Evolutionary conservation across 495 filamentous ascomycete species (phyloP).

Genomic region (Oleoguttula mirabilis): DNA sequence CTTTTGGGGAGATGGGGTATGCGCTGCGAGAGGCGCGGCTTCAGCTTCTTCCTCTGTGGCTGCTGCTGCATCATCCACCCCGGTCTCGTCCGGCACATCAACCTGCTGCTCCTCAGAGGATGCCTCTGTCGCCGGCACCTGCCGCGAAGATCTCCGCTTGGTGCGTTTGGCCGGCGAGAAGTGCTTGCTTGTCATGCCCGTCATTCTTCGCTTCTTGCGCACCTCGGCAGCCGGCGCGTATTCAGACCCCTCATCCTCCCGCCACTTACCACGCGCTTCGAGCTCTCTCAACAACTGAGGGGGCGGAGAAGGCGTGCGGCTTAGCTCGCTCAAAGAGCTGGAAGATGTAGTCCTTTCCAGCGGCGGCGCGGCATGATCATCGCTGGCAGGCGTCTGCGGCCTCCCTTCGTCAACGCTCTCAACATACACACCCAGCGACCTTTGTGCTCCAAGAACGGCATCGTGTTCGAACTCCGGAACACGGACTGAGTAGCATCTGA

Average conservation of each 20-base stretch:
- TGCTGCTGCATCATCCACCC: neutral
- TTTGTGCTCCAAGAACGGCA: too few species aligned
- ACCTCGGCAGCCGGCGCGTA: too few species aligned
- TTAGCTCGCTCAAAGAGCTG: constrained; percentile 6
- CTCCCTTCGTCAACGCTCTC: too few species aligned
- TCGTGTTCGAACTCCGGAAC: too few species aligned
- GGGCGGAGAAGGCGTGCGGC: constrained; percentile 5
- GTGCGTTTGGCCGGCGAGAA: constrained; percentile 9
- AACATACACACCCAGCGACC: too few species aligned
- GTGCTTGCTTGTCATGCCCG: constrained; percentile 18
- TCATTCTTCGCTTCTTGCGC: constrained; percentile 20
- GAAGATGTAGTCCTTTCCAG: neutral
- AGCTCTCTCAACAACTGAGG: too few species aligned
- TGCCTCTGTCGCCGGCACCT: neutral
- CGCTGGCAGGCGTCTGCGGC: too few species aligned
- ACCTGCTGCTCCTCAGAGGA: neutral
- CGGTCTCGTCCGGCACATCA: neutral
- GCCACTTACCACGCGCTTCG: too few species aligned
- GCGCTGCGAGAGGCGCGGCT: too few species aligned
- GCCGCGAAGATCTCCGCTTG: neutral
- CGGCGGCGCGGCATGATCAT: too few species aligned
- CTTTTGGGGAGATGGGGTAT: neutral
- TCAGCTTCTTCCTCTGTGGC: too few species aligned
- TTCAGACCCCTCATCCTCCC: neutral
- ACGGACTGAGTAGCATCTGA: too few species aligned